Evolutionary conservation across 1,139 yeast genomes (phyloP).

Genomic region (Suhomyces terraborum): DNA sequence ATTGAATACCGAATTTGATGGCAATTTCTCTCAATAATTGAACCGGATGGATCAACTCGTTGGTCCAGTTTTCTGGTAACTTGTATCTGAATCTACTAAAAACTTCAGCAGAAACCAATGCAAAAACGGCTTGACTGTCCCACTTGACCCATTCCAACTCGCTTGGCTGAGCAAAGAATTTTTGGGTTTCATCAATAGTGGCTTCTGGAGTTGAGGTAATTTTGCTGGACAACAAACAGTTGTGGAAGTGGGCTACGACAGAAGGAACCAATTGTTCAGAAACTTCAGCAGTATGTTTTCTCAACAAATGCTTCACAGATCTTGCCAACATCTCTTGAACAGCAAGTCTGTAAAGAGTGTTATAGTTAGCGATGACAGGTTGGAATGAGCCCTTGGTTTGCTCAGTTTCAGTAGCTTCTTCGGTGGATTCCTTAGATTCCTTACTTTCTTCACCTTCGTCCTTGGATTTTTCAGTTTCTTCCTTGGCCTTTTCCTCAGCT

Average conservation of each 20-base stretch:
- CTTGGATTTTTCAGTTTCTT: conserved; percentile 24
- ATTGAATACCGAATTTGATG: conserved; percentile 81
- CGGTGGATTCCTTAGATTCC: conserved; percentile 30
- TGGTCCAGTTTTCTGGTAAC: conserved; percentile 53
- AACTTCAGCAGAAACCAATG: conserved; percentile 54
- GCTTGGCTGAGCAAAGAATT: conserved; percentile 42
- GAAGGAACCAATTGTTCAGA: conserved; percentile 61
- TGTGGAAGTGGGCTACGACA: conserved; percentile 71
- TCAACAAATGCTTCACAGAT: conserved; percentile 73
- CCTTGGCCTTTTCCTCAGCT: conserved; percentile 25
- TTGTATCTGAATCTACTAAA: conserved; percentile 60
- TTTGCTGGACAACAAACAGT: conserved; percentile 61
- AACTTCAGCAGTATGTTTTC: conserved; percentile 45
- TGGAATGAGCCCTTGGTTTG: conserved; percentile 44
- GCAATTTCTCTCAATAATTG: conserved; percentile 74
- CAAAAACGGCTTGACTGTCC: conserved; percentile 46
- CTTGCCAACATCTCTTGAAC: conserved; percentile 78
- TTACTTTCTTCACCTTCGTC: conserved; percentile 32
- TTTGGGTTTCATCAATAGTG: conserved; percentile 45
- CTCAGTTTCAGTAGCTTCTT: conserved; percentile 26
- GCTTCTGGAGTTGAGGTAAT: conserved; percentile 48
- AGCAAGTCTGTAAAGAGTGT: conserved; percentile 50
- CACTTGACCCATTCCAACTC: conserved; percentile 49
- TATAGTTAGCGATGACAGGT: conserved; percentile 45
- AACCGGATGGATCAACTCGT: conserved; percentile 33